Evolutionary conservation across 176 grass and related monocot species (phyloP), one percentile per base, ranked within the genome.

Genomic region (Cenchrus purpureus): DNA sequence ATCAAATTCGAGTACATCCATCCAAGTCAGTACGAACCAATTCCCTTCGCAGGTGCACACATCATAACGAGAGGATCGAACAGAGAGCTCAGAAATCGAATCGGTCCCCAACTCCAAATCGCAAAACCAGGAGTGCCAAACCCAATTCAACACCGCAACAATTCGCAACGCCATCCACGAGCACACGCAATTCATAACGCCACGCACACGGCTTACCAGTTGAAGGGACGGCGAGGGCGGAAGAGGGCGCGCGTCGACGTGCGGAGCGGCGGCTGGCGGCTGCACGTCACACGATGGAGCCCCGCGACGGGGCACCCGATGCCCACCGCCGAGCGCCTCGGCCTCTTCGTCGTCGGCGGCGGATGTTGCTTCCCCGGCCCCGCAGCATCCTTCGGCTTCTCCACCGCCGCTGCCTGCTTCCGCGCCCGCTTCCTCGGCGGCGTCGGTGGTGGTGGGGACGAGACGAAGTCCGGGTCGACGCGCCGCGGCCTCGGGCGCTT

Each of bases 181-280:
- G 69, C 70, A 28, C 60, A 49, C 49, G 37, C 37, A 40, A 14
- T 12, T n/a, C 10, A n/a, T 12, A n/a, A 59, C 51, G 12, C 28
- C 28, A 17, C 2, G 55, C 34, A 28, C 2, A 32, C 17, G 11
- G 16, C 66, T 79, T 81, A 95, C 97, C 93, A 89, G 84, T 83
- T 88, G 77, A 96, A 98, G 22, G 84, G 91, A 42, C 82, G 78
- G 77, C 49, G 88, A 77, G 84, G 66, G 56, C 84, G 86, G 87
- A 79, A 89, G 48, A 87, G 75, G 75, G 74, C 31, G 55, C 61
- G 70, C 55, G 85, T 90, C 16, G 90, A 86, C 59, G 49, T 68
- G 71, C 87, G 81, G 46, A 90, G 76, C 68, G 74, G 59, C 59
- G 50, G 51, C 50, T 15, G 68, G 14, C 5, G 43, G 79, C 31